Evolutionary conservation across 1,284 basidiomycete genomes (phyloP), one percentile per base, ranked within the genome.

Genomic region (Microbotryum scabiosae): DNA sequence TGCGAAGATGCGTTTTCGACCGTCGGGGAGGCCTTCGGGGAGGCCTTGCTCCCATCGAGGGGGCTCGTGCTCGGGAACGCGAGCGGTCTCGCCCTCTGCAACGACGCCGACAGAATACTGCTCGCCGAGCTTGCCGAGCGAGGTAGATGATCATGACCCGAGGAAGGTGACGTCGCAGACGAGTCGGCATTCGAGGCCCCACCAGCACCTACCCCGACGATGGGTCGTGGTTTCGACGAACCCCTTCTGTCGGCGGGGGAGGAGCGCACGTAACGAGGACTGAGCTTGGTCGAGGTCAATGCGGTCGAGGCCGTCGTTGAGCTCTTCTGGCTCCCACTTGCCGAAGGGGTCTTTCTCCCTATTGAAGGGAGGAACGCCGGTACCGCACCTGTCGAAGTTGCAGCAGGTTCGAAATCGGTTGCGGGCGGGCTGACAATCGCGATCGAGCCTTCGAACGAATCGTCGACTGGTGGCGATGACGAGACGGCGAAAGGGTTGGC

Each of bases 341-440:
- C 9, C 9, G 61, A 30, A 25, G 41, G 32, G 4, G 28, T 20
- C 56, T 62, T 62, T 49, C 51, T 57, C 16, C 55, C 53, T 0
- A 43, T 28, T 3, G 66, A 59, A 6, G 66, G 63, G 14, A 67
- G 60, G 53, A 67, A 67, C 2, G 66, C 66, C 7, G 63, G 61
- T 0, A 51, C 46, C 1, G 62, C 60, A 5, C 61, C 61, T 3
- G 47, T 26, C 9, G 59, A 26, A 2, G 59, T 44, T 21, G 56
- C 54, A 4, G 61, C 44, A 2, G 64, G 61, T n/a, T 65, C 56
- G 49, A 60, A 65, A 25, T 65, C 64, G 41, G 61, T 62, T 4
- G 51, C n/a, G 0, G 61, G 61, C 3, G 64, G 54, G 1, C 57
- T 16, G 2, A 14, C 28, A 16, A 5, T 16, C 47, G 20, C 45